Base-by-base conservation (phyloP, 805 yeast species). In the Candida patagonica region DNA sequence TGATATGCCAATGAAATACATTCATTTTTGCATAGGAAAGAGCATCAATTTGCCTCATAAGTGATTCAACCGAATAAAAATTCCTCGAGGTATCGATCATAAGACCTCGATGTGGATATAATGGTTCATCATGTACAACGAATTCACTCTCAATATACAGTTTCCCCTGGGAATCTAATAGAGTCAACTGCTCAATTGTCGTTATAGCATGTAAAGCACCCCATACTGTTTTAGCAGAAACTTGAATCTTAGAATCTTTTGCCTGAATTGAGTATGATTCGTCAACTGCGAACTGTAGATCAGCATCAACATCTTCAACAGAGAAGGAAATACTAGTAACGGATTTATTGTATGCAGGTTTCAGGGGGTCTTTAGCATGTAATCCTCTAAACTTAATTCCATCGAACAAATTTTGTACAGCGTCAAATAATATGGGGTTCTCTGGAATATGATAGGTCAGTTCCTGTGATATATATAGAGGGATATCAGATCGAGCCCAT, bases 1-100 rank as follows among this genome's bases (percentile, higher is more conserved):
- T 51, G n/a, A 65, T 32, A 45, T 65, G 70, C 66, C 66, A 63
- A 42, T 65, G 70, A 33, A 65, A 51, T 4, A 58, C 50, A 46
- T 65, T 65, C 56, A 65, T 45, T 49, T 65, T 65, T 5, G 60
- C 37, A 17, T 61, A 45, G 0, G 65, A 48, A 62, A 65, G 55
- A 15, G 60, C 49, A 38, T 64, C 68, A 38, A 65, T 53, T 45
- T 64, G 66, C 22, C 60, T 55, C 30, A 47, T 30, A 6, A 65
- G 49, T 10, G 54, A 42, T 4, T 48, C 46, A 7, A 59, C 46
- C 1, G 52, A 30, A 25, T 63, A 47, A 47, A 53, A 65, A 42
- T 65, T 65, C 37, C 70, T 48, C 1, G 60, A 62, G 6, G 64
- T 49, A 48, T 65, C 70, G 35, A 65, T 50, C 53, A 62, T 42